Evolutionary conservation across 2,329 filamentous ascomycete genomes (phyloP).

Genomic region (Truncatella angustata): DNA sequence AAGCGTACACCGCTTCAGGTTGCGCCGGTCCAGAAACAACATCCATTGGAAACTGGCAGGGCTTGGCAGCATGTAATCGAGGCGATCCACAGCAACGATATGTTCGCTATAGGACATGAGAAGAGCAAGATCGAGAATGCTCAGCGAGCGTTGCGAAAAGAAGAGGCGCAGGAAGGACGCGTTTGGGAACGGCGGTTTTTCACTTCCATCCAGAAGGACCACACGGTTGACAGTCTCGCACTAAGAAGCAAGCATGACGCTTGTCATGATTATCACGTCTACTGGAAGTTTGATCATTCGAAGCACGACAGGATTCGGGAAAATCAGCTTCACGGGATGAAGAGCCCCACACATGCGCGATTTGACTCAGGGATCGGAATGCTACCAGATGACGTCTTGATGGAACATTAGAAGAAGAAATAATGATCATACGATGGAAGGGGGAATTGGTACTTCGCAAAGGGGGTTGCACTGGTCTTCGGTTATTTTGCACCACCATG

Average conservation of each 20-base stretch:
- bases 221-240: slow-evolving; percentile 17
- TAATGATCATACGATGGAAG: too few species aligned
- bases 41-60: slow-evolving; percentile 81
- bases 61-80: slow-evolving; percentile 86
- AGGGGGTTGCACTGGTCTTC: slow-evolving; percentile 1
- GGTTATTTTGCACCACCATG: too few species aligned
- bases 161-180: slow-evolving; percentile 19
- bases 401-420: neutral
- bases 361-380: slow-evolving; percentile 24
- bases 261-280: slow-evolving; percentile 10
- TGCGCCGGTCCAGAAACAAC: slow-evolving; percentile 73
- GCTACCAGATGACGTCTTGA: slow-evolving; percentile 1
- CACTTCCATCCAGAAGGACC: slow-evolving; percentile 15
- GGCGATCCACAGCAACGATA: slow-evolving; percentile 77
- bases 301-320: slow-evolving; percentile 19
- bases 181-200: slow-evolving; percentile 24
- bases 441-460: too few species aligned
- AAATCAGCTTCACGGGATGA: slow-evolving; percentile 15
- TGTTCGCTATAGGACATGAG: slow-evolving; percentile 74
- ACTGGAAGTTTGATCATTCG: slow-evolving; percentile 25
- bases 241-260: neutral
- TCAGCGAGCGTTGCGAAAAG: slow-evolving; percentile 53
- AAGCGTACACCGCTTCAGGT: slow-evolving; percentile 68
- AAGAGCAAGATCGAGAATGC: slow-evolving; percentile 89
- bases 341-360: slow-evolving; percentile 22